Base-by-base conservation (phyloP, 1,284 basidiomycete genomes). In the Vanrija sp. region DNA sequence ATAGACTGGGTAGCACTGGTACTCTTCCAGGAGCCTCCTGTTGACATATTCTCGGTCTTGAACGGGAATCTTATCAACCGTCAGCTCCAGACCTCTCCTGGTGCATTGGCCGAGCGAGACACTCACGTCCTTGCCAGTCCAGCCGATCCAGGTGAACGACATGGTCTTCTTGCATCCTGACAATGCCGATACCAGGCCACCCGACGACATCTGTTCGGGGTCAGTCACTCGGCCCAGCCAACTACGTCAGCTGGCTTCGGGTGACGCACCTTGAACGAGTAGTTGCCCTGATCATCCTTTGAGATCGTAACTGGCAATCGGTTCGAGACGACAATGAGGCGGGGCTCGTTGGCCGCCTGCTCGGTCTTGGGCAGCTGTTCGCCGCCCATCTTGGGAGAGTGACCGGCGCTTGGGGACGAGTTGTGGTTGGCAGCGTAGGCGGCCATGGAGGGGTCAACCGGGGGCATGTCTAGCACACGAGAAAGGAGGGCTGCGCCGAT, bases 1-100 rank as follows among this genome's bases (percentile, higher is more conserved):
- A 79, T 97, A 97, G 64, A 99, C 96, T 16, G 95, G 93, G 72
- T 93, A 89, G 76, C 96, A 99, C 43, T 89, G 89, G 77, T 95
- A 97, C 75, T 98, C 94, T 49, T 94, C 87, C 81, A 85, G 84
- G 54, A 99, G 84, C 8, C 89, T 85, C 67, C 84, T 83, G 80
- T 95, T 88, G 73, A 97, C 90, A 58, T 85, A 77, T 15, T 85
- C 82, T 14, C 92, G 82, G 75, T 96, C 93, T 68, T 89, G 87
- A 37, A 82, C 81, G 14, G 93, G 93, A 61, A 96, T 94, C 81
- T 85, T 86, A 22, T 14, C 8, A 48, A 15, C 20, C 15, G 39
- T 51, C 20, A 56, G 45, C 20, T 16, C 10, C 5, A 12, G 12
- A 8, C 7, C 35, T 5, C 20, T 36, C 9, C n/a, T 3, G 24